Conservation (phyloP, 2,329 filamentous ascomycete species). For the Hypoxylon sp. region DNA sequence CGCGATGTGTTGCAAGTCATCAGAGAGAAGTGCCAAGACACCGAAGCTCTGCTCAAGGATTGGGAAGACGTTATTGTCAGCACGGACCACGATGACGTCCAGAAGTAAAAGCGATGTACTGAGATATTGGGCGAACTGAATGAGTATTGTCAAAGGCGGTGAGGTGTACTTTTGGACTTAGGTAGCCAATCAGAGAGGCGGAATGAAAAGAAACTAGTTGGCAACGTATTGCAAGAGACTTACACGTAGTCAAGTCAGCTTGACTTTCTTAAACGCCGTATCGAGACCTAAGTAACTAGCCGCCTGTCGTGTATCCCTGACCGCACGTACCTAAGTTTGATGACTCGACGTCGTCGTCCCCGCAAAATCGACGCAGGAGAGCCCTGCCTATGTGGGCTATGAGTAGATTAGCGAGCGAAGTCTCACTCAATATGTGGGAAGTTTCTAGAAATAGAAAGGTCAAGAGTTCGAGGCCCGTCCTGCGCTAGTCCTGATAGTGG, state of each 20-base stretch:
- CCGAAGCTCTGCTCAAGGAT: constrained; percentile 62
- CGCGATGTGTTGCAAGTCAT: constrained; percentile 63
- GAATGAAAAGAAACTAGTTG: background rate
- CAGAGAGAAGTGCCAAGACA: constrained; percentile 60
- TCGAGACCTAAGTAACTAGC: background rate
- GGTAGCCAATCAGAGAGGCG: background rate
- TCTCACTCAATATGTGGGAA: background rate
- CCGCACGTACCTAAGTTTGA: background rate
- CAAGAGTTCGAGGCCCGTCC: background rate
- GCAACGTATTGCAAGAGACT: background rate
- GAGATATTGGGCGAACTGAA: background rate
- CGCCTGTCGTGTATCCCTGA: background rate
- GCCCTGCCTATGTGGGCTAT: background rate
- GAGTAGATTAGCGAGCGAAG: background rate
- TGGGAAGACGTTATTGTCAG: constrained; percentile 63
- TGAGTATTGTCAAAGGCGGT: background rate
- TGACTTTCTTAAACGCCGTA: background rate
- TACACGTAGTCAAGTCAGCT: background rate
- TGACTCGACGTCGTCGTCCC: background rate
- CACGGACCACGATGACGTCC: constrained; percentile 56
- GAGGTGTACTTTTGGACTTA: background rate
- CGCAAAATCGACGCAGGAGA: background rate
- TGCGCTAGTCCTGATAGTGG: constrained; percentile 1
- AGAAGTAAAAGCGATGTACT: constrained; percentile 26
- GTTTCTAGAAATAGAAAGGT: constrained; percentile 17